Conservation (phyloP, 176 grass and related monocot species). For the Aechmea fasciata region DNA sequence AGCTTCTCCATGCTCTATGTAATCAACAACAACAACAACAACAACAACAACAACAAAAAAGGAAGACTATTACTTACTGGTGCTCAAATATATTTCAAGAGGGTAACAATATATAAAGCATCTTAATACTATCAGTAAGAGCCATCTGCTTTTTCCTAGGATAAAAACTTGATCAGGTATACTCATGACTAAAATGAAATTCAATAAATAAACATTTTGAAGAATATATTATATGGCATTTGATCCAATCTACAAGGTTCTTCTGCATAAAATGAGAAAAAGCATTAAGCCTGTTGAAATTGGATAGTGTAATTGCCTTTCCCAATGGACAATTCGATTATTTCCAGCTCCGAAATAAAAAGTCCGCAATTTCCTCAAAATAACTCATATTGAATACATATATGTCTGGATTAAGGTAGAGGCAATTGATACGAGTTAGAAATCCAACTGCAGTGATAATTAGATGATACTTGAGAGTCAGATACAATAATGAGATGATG, state of each 20-base stretch:
- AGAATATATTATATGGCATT: too few relatives aligned
- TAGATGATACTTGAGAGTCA: neutral
- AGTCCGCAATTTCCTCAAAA: neutral
- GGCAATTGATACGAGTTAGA: neutral
- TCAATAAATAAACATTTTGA: too few relatives aligned
- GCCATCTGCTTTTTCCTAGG: too few relatives aligned
- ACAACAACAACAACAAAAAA: conserved; percentile 8
- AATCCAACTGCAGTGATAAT: neutral
- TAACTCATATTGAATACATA: neutral
- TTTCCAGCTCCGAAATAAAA: too few relatives aligned
- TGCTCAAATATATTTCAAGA: neutral
- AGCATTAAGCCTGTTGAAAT: too few relatives aligned
- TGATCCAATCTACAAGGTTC: too few relatives aligned
- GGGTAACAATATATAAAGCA: neutral
- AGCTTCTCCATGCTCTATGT: conserved; percentile 82
- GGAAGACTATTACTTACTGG: neutral
- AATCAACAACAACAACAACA: conserved; percentile 13
- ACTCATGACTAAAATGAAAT: too few relatives aligned
- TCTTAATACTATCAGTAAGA: too few relatives aligned
- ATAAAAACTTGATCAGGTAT: too few relatives aligned
- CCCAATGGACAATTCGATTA: too few relatives aligned
- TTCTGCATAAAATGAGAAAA: too few relatives aligned
- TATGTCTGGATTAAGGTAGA: neutral
- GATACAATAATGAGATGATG: neutral
- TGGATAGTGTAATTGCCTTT: too few relatives aligned